Evolutionary conservation across 257 asterid genomes (phyloP).

Genomic region (Fraxinus cuspidata): DNA sequence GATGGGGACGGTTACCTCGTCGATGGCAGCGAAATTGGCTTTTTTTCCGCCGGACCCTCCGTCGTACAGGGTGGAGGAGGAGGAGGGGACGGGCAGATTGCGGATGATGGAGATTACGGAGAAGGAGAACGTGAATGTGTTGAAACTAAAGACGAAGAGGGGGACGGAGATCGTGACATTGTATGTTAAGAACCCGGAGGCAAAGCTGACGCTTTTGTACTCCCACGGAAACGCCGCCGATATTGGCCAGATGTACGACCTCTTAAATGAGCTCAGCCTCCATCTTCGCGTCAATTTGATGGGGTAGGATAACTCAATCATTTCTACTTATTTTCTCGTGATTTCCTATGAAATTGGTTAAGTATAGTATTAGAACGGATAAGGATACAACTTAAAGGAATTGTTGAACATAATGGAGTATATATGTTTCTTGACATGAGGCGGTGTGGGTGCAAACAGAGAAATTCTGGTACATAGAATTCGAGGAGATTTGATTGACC

Average conservation of each 20-base stretch:
- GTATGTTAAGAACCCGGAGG: slow-evolving; percentile 71
- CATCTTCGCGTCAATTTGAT: slow-evolving; percentile 89
- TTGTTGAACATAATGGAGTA: slow-evolving; percentile 10
- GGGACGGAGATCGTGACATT: slow-evolving; percentile 76
- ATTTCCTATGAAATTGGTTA: slow-evolving; percentile 4
- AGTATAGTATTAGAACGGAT: not conserved
- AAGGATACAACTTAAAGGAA: not conserved
- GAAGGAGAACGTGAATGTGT: slow-evolving; percentile 73
- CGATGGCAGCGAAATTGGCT: slow-evolving; percentile 93
- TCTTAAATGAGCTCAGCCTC: slow-evolving; percentile 79
- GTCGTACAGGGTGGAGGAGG: slow-evolving; percentile 64
- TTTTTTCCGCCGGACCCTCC: slow-evolving; percentile 93
- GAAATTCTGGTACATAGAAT: slow-evolving; percentile 11
- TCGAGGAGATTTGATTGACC: slow-evolving; percentile 20
- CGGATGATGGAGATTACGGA: slow-evolving; percentile 76
- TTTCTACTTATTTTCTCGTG: not conserved
- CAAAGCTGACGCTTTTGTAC: slow-evolving; percentile 74
- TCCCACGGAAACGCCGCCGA: slow-evolving; percentile 99
- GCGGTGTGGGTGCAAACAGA: not conserved
- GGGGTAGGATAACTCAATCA: slow-evolving; percentile 79
- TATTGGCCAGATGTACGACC: slow-evolving; percentile 94
- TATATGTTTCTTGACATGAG: not conserved
- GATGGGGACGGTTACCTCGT: slow-evolving; percentile 91
- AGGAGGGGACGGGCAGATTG: slow-evolving; percentile 58
- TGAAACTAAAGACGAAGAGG: slow-evolving; percentile 74